Base-by-base conservation (phyloP, 495 filamentous ascomycete species). In the Aspergillus bertholletiae region DNA sequence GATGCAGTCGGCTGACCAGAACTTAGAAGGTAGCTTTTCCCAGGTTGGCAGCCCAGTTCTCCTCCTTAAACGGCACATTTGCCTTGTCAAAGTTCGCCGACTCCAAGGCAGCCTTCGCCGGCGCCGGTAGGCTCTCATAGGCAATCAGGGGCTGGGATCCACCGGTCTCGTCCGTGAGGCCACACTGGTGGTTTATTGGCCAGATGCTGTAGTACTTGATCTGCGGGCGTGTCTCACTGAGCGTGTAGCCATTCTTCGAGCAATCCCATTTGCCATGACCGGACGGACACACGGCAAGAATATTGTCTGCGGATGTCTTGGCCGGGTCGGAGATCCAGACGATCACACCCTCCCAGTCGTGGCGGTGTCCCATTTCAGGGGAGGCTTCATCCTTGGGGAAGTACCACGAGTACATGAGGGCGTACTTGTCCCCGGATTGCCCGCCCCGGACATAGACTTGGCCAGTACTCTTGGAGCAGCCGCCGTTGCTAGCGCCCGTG, bases 371-470 rank as follows among this genome's bases (percentile, higher is more conserved):
- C 9, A 77, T 55, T 5, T 69, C 75, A 8, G 62, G 50, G 4
- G 66, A 69, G 7, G 76, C 71, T 32, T 63, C 59, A 57, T 79
- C 76, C 32, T 80, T 80, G 23, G 77, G 77, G 53, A 77, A 68
- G 59, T 79, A 80, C 79, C 79, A 83, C 5, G 72, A 55, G 55
- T 83, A 83, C 71, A 83, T 74, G n/a, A 83, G 58, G 7, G 70
- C 80, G 58, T 73, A 76, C 53, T 69, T 53, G 30, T 64, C 55
- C 5, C 60, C 59, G 9, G 54, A 59, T 35, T 22, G 74, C 54
- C 74, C 78, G 26, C 58, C 54, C 30, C 80, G 71, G 13, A 74
- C 72, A 58, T 83, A 83, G 30, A 81, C 64, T 54, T 83, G 80
- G 2, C 80, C 80, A 2, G 68, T 74, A 66, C 60, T 74, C 58